Base-by-base conservation (phyloP, 768 basidiomycete species). In the Suillus subluteus region DNA sequence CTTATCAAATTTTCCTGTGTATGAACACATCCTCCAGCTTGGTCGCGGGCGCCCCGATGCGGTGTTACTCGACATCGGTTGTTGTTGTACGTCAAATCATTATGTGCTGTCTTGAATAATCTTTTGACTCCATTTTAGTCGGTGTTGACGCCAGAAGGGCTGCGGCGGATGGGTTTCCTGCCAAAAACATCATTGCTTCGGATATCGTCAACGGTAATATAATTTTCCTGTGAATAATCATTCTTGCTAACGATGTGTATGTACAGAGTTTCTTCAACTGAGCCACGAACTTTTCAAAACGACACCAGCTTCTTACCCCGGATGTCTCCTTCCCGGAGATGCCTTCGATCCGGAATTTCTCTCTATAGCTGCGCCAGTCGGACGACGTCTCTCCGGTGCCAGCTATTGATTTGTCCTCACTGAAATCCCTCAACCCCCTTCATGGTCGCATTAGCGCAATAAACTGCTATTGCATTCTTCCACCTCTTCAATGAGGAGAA, bases 251-350 rank as follows among this genome's bases (percentile, higher is more conserved):
- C 1, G 3, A n/a, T 65, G 8, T 23, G 13, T 38, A 40, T 23
- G 50, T 58, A n/a, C 58, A 89, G 89, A 76, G 2, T 90, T 86
- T 67, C 86, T 86, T 83, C 79, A 84, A 1, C 74, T 84, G 11
- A 89, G 88, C 1, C 88, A 91, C 66, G 80, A 84, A 37, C 79
- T 91, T 23, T 92, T 90, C 79, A 83, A 75, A 46, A 82, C 85
- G 2, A 86, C 83, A 0, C 81, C 84, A 0, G 80, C 81, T 50
- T 78, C 82, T 0, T 90, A 87, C 71, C 86, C 87, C 18, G 81
- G 80, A 0, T 74, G 74, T 0, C 89, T 91, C 72, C 64, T 91
- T 32, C 70, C 80, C 2, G 90, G 89, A 1, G 84, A 91, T 65
- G 79, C 75, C 0, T 83, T 91, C 54, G 82, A 88, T 64, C 73